Evolutionary conservation across 768 basidiomycete genomes (phyloP).

Genomic region (Dacryopinax primogenitus): DNA sequence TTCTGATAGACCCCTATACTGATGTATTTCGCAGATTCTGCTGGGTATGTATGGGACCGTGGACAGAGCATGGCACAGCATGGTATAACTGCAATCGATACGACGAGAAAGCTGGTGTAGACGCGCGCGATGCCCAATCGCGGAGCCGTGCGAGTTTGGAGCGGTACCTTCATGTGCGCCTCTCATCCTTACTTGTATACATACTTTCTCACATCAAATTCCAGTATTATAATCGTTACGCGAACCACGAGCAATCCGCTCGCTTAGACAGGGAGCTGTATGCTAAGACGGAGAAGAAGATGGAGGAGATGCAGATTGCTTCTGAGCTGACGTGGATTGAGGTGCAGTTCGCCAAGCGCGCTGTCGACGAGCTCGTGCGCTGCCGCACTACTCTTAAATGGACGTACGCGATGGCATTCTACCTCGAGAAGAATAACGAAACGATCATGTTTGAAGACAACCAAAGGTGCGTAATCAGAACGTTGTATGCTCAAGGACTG

Average conservation of each 20-base stretch:
- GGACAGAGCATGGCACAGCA: constrained; percentile 91
- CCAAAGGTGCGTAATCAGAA: constrained; percentile 56
- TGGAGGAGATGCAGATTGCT: constrained; percentile 97
- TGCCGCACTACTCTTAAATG: constrained; percentile 95
- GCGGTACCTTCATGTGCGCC: constrained; percentile 81
- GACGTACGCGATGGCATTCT: constrained; percentile 99
- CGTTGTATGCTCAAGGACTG: background rate
- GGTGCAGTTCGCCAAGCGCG: constrained; percentile 97
- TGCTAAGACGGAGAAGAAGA: constrained; percentile 96
- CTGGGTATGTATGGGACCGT: constrained; percentile 99
- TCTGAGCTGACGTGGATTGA: constrained; percentile 95
- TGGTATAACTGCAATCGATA: constrained; percentile 99
- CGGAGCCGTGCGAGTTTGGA: constrained; percentile 81
- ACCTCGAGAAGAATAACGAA: constrained; percentile 76
- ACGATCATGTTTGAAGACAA: constrained; percentile 97
- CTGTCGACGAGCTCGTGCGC: constrained; percentile 79
- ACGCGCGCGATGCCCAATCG: constrained; percentile 85
- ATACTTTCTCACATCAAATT: background rate
- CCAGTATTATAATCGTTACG: constrained; percentile 98
- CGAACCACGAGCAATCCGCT: constrained; percentile 98
- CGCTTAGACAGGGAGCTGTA: constrained; percentile 88
- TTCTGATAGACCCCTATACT: constrained; percentile 10
- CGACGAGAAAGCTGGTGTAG: constrained; percentile 79
- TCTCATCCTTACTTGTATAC: background rate
- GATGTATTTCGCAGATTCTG: constrained; percentile 46